Conservation (phyloP, 2,329 filamentous ascomycete species). For the Claviceps digitariae region DNA sequence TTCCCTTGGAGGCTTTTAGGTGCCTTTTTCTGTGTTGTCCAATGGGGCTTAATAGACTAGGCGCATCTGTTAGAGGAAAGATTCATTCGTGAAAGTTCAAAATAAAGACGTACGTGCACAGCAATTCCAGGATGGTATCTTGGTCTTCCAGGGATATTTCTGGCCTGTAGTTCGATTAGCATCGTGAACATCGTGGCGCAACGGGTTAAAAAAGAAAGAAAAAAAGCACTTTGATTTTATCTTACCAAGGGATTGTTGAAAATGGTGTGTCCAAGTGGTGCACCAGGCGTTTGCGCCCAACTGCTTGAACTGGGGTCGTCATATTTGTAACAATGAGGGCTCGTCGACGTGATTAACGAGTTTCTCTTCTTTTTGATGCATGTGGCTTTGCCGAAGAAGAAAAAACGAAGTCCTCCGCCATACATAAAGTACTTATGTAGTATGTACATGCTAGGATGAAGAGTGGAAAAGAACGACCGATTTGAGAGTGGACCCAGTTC, state of each 20-base stretch:
- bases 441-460: too few relatives aligned
- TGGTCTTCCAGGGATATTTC: conserved; percentile 43
- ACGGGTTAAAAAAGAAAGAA: background rate
- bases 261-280: conserved; percentile 56
- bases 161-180: conserved; percentile 35
- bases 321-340: conserved; percentile 7
- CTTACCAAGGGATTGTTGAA: conserved; percentile 45
- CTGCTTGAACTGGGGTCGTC: conserved; percentile 12
- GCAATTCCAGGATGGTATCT: conserved; percentile 49
- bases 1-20: conserved; percentile 45
- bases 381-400: too few relatives aligned
- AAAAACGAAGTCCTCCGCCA: too few relatives aligned
- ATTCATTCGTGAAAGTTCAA: background rate
- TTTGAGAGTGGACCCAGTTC: background rate
- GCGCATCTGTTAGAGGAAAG: background rate
- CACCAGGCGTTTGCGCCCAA: conserved; percentile 39
- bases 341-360: background rate
- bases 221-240: background rate
- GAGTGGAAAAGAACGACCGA: background rate
- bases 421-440: too few relatives aligned
- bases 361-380: too few relatives aligned
- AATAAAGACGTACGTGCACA: conserved; percentile 42
- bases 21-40: conserved; percentile 46
- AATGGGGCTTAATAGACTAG: conserved; percentile 48
- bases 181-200: background rate